Percentiles rank a stretch among this genome's conserved stretches.
Conservation (phyloP, 805 yeast species). For the Barnettozyma sucrosica region DNA sequence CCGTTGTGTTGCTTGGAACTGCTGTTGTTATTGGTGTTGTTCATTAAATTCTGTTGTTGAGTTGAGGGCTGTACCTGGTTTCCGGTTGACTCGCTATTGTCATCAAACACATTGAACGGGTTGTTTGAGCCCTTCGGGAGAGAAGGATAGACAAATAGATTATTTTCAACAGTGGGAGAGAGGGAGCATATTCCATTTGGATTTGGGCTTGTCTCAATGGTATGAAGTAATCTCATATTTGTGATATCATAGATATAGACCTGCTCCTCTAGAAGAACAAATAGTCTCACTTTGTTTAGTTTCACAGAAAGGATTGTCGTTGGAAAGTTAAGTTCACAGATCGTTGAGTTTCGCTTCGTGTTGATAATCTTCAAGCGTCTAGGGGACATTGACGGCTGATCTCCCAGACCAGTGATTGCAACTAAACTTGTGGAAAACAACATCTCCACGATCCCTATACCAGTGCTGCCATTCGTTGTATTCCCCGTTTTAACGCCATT, state of each 20-base stretch:
- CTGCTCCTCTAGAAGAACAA: constrained; percentile 58
- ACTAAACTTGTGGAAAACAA: constrained; percentile 65
- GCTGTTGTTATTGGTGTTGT: constrained; percentile 20
- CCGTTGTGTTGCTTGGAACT: constrained; percentile 41
- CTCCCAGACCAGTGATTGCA: constrained; percentile 70
- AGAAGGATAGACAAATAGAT: constrained; percentile 67
- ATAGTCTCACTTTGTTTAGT: constrained; percentile 58
- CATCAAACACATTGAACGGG: constrained; percentile 4
- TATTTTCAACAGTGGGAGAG: constrained; percentile 45
- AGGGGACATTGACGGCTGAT: constrained; percentile 64
- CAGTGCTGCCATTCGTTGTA: constrained; percentile 14
- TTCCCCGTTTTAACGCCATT: constrained; percentile 17
- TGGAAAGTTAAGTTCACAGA: constrained; percentile 71
- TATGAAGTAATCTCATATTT: constrained; percentile 58
- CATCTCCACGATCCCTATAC: constrained; percentile 70
- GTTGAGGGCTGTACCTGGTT: constrained; percentile 1
- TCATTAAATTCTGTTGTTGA: background rate
- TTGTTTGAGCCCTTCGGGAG: constrained; percentile 50
- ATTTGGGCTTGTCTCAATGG: constrained; percentile 42
- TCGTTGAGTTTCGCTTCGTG: constrained; percentile 55
- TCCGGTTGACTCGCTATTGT: constrained; percentile 2
- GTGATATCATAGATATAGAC: constrained; percentile 69
- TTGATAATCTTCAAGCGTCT: constrained; percentile 77
- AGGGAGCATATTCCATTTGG: constrained; percentile 57
- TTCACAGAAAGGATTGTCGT: constrained; percentile 53